Percentiles rank a stretch among this genome's conserved stretches.
Conservation (phyloP, 176 grass and related monocot genomes). For the Zea luxurians region DNA sequence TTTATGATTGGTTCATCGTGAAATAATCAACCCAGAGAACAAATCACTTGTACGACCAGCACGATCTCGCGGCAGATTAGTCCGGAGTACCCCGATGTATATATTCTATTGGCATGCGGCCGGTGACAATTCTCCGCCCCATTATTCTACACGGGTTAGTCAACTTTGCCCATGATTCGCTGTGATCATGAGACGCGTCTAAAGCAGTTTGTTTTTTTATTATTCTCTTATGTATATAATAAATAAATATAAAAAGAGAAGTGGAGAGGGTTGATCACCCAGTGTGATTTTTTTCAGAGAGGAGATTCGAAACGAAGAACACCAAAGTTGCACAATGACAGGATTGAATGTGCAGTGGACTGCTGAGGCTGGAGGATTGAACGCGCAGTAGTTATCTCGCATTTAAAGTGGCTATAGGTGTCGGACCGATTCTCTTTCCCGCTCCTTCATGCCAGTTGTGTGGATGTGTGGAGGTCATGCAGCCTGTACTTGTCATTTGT, state of each 20-base stretch:
- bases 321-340: not conserved
- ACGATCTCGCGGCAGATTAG: conserved; percentile 37
- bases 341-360: not conserved
- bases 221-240: not conserved
- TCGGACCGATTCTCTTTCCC: not conserved
- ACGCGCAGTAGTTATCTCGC: not conserved
- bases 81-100: conserved; percentile 6
- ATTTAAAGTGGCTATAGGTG: not conserved
- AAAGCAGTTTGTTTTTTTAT: not conserved
- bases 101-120: conserved; percentile 42
- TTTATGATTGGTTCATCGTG: conserved; percentile 7
- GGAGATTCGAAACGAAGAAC: not conserved
- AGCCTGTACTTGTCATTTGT: not conserved
- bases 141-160: conserved; percentile 25
- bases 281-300: not conserved
- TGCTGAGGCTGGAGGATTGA: not conserved
- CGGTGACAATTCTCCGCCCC: conserved; percentile 29
- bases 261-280: not conserved
- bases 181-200: conserved; percentile 29
- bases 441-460: not conserved
- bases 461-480: not conserved
- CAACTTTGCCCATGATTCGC: conserved; percentile 39
- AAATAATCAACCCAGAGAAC: conserved; percentile 32
- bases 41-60: conserved; percentile 43
- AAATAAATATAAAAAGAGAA: not conserved